These are phyloP conservation scores for Cryptosporidium viatorum DNA, from an alignment of 169 alveolate genomes.

Conservation along the genomic window DNA sequence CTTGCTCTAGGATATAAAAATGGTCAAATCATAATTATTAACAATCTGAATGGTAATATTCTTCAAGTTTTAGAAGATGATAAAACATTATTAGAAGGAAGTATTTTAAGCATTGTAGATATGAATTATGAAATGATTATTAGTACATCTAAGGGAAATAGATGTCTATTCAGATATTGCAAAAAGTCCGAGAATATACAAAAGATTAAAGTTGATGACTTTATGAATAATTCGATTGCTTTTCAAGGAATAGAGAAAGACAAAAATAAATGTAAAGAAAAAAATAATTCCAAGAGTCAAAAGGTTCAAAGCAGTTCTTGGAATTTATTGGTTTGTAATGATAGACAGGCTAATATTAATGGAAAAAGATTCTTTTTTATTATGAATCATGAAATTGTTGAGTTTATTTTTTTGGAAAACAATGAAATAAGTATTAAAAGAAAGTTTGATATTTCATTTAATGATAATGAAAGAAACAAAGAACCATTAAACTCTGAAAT, in stretches of 20 bases:
- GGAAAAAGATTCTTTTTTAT: background rate
- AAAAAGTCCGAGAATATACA: background rate
- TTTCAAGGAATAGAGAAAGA: background rate
- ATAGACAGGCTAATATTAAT: background rate
- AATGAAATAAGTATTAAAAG: background rate
- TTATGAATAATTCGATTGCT: no score
- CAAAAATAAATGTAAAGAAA: background rate
- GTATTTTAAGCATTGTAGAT: slow-evolving; percentile 9
- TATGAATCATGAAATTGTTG: background rate
- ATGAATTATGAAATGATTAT: background rate
- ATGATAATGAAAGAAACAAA: background rate
- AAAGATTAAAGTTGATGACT: background rate
- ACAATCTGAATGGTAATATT: background rate
- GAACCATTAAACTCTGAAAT: background rate
- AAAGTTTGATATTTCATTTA: background rate
- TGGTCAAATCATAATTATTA: slow-evolving; percentile 15
- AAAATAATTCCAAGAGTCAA: background rate
- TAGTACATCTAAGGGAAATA: background rate
- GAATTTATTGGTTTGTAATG: background rate
- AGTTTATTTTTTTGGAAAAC: background rate
- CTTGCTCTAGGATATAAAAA: slow-evolving; percentile 36
- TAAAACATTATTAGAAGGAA: no score
- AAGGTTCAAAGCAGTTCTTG: background rate
- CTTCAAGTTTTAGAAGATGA: slow-evolving; percentile 5
- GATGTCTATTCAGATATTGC: background rate